A percentile compares a stretch with the other conserved stretches of the same genome.
Evolutionary conservation across 768 basidiomycete species (phyloP).

Genomic region (Amanita fuliginea): DNA sequence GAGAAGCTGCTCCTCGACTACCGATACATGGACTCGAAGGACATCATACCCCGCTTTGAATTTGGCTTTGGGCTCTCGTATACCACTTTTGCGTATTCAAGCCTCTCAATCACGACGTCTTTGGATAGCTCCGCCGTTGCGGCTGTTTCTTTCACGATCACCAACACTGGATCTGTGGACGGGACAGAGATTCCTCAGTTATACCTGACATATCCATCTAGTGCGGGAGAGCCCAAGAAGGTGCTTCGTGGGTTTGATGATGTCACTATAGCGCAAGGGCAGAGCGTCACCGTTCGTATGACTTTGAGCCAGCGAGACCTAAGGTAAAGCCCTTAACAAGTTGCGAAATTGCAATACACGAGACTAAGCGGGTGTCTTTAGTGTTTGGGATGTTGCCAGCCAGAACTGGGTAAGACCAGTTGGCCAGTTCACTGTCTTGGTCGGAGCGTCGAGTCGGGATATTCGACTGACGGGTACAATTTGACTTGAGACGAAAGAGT

Average conservation of each 20-base stretch:
- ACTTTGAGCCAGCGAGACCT: constrained; percentile 29
- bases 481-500: no score
- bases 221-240: constrained; percentile 35
- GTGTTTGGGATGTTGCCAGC: constrained; percentile 41
- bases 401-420: constrained; percentile 40
- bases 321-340: constrained; percentile 25
- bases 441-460: constrained; percentile 42
- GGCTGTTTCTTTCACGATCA: constrained; percentile 30
- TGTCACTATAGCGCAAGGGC: constrained; percentile 26
- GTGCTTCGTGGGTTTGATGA: constrained; percentile 44
- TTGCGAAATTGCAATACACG: background rate
- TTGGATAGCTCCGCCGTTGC: constrained; percentile 18
- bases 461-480: constrained; percentile 21
- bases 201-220: constrained; percentile 37
- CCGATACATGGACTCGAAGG: constrained; percentile 45
- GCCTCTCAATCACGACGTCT: constrained; percentile 23
- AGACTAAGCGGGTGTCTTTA: constrained; percentile 10
- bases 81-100: constrained; percentile 57
- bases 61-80: constrained; percentile 73
- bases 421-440: constrained; percentile 40
- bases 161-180: constrained; percentile 34
- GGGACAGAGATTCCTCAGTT: constrained; percentile 46
- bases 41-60: constrained; percentile 43
- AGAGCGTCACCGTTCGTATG: constrained; percentile 24
- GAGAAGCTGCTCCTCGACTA: constrained; percentile 64